A percentile compares a stretch with the other conserved stretches of the same genome.
phyloP scores from a whole-genome alignment of 257 asterid species.

The Anisodus tanguticus region DNA sequence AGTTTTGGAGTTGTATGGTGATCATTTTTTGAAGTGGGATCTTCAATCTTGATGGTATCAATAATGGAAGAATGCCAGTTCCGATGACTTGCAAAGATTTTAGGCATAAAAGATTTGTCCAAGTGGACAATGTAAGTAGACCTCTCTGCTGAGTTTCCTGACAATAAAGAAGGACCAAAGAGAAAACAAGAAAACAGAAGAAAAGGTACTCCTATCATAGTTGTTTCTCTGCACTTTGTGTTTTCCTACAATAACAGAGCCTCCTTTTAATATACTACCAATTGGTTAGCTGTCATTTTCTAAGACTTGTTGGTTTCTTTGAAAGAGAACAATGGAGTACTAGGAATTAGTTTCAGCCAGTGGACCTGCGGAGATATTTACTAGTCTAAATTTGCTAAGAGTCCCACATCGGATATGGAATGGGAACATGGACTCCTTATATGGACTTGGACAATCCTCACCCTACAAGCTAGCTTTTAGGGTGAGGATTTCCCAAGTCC shows the following conservation, averaged over 20 bases:
- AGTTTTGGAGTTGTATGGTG: constrained; percentile 19
- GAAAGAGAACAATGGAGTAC: background rate
- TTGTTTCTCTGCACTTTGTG: background rate
- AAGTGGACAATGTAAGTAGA: constrained; percentile 39
- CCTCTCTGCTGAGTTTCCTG: constrained; percentile 20
- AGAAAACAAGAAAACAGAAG: background rate
- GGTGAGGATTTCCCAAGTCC: too few relatives aligned
- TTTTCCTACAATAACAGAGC: background rate
- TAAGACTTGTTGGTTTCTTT: background rate
- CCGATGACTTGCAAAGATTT: constrained; percentile 27
- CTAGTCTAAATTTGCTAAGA: background rate
- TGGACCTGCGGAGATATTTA: background rate
- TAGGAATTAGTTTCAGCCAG: background rate
- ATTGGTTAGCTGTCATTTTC: constrained; percentile 7
- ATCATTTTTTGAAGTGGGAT: background rate
- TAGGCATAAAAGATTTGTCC: constrained; percentile 41
- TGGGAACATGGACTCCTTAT: too few relatives aligned
- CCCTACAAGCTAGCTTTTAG: too few relatives aligned
- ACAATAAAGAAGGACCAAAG: background rate
- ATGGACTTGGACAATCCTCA: too few relatives aligned
- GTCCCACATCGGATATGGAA: too few relatives aligned
- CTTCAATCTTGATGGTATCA: background rate
- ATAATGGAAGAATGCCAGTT: constrained; percentile 32
- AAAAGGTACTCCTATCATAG: background rate
- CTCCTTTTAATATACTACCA: background rate